Conservation (phyloP, 2,329 filamentous ascomycete species). For the Mycogone perniciosa region DNA sequence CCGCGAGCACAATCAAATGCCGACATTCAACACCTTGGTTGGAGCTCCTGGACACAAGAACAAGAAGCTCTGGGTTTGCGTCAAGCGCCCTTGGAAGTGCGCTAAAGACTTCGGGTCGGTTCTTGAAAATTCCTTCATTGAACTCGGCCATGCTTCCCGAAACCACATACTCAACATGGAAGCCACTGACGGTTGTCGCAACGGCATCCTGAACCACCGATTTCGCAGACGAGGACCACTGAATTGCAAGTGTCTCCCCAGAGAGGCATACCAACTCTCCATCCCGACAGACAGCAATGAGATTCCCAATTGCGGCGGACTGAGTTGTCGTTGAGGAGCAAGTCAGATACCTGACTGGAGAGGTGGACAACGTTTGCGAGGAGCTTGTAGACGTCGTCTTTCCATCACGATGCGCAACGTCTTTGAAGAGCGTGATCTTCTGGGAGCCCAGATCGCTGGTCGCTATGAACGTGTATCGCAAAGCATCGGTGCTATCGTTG, state of each 20-base stretch:
- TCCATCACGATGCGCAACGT: constrained; percentile 45
- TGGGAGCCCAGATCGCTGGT: constrained; percentile 42
- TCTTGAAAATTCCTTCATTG: constrained; percentile 49
- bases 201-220: constrained; percentile 30
- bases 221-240: constrained; percentile 30
- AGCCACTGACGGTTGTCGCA: constrained; percentile 25
- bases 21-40: constrained; percentile 24
- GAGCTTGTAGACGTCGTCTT: constrained; percentile 46
- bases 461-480: constrained; percentile 56
- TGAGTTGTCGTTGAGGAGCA: constrained; percentile 24
- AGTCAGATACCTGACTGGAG: constrained; percentile 31
- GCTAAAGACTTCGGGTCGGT: constrained; percentile 45
- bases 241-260: constrained; percentile 39
- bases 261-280: constrained; percentile 57
- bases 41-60: constrained; percentile 40
- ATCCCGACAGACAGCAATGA: constrained; percentile 54
- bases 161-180: constrained; percentile 45
- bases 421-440: constrained; percentile 54
- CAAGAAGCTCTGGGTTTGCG: constrained; percentile 45
- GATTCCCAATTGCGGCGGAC: constrained; percentile 23
- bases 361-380: constrained; percentile 36
- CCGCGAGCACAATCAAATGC: constrained; percentile 30
- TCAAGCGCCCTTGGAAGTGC: constrained; percentile 44
- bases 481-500: constrained; percentile 40
- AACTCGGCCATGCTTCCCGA: constrained; percentile 42